Conservation (phyloP, 345 rosid species). For the Pelargonium nanum region DNA sequence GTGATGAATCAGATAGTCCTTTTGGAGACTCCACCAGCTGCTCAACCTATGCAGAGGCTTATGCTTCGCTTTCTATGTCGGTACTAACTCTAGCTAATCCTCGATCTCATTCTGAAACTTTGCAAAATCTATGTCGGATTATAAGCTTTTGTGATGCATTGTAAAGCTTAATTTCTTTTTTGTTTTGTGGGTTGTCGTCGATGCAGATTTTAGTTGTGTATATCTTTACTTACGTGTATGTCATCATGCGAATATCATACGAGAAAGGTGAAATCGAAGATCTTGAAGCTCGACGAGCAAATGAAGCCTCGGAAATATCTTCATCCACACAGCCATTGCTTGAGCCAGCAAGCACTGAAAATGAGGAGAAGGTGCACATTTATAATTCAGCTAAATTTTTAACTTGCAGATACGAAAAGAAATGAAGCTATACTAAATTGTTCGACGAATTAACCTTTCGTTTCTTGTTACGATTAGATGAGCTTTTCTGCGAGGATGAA, state of each 20-base stretch:
- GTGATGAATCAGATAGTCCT: slow-evolving; percentile 13
- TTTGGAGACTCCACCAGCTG: slow-evolving; percentile 20
- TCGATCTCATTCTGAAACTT: too few relatives aligned
- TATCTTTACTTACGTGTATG: slow-evolving; percentile 16
- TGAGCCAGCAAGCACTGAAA: not conserved
- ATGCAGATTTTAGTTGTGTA: slow-evolving; percentile 11
- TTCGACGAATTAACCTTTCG: not conserved
- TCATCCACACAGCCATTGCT: slow-evolving; percentile 5
- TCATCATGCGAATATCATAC: slow-evolving; percentile 10
- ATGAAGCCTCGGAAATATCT: slow-evolving; percentile 1
- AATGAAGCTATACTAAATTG: too few relatives aligned
- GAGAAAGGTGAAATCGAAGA: not conserved
- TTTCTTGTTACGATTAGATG: not conserved
- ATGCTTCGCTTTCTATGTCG: slow-evolving; percentile 21
- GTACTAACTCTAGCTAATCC: slow-evolving; percentile 8
- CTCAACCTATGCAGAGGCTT: slow-evolving; percentile 13
- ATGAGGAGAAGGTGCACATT: not conserved
- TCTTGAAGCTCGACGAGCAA: too few relatives aligned
- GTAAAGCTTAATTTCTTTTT: not conserved
- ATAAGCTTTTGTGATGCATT: not conserved
- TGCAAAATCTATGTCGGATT: too few relatives aligned
- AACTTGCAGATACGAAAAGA: too few relatives aligned
- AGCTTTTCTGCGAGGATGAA: not conserved
- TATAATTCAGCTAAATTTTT: too few relatives aligned
- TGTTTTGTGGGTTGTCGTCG: not conserved